phyloP scores from a whole-genome alignment of 1,139 yeast species.

The Candida sp. region DNA sequence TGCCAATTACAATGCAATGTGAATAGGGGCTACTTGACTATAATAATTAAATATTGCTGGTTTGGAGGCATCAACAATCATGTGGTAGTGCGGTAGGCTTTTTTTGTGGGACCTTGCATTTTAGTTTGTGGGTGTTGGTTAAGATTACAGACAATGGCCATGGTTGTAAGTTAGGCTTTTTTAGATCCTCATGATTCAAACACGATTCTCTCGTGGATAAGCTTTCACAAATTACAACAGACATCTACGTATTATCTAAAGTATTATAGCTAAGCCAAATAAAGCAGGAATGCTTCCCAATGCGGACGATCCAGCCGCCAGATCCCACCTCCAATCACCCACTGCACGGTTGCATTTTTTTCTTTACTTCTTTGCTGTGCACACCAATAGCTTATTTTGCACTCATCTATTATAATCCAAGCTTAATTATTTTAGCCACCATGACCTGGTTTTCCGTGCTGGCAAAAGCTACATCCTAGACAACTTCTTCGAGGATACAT shows the following conservation, averaged over 20 bases:
- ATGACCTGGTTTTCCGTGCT: background rate
- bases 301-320: conserved; percentile 2
- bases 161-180: too few species aligned
- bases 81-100: too few species aligned
- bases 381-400: background rate
- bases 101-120: too few species aligned
- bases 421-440: background rate
- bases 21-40: too few species aligned
- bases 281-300: background rate
- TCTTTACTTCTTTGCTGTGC: background rate
- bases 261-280: background rate
- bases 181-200: too few species aligned
- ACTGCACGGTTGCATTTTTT: background rate
- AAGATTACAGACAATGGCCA: too few species aligned
- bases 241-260: background rate
- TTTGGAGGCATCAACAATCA: too few species aligned
- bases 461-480: background rate
- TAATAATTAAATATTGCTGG: too few species aligned
- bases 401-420: background rate
- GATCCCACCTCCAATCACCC: background rate
- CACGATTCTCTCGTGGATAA: too few species aligned
- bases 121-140: too few species aligned
- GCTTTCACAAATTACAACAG: background rate
- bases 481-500: background rate
- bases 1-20: too few species aligned